Evolutionary conservation across 1,139 yeast genomes (phyloP).

Genomic region (Pichia sp.): DNA sequence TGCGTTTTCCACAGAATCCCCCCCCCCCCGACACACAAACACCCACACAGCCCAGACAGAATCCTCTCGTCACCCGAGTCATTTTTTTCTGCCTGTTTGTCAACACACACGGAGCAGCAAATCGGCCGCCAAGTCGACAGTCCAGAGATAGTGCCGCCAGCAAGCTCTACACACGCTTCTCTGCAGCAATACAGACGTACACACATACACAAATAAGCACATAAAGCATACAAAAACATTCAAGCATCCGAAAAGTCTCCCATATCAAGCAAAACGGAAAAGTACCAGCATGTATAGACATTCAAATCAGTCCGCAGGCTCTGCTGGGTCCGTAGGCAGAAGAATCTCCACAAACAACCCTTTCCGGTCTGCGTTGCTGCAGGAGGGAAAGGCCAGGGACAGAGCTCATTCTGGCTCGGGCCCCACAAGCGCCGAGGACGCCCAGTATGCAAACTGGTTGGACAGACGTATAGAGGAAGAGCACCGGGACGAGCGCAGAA

Average conservation of each 20-base stretch:
- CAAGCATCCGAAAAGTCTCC: not conserved
- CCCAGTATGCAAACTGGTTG: conserved; percentile 29
- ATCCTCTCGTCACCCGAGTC: no score
- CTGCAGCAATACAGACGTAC: no score
- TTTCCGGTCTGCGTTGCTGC: conserved; percentile 30
- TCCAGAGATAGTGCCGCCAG: no score
- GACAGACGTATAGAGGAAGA: conserved; percentile 26
- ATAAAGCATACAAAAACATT: not conserved
- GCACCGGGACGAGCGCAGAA: conserved; percentile 12
- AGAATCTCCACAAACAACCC: conserved; percentile 32
- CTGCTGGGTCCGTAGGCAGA: conserved; percentile 28
- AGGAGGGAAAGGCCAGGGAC: conserved; percentile 25
- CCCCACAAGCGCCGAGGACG: conserved; percentile 21
- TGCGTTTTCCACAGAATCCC: not conserved
- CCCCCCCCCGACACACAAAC: no score
- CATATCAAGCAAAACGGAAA: not conserved
- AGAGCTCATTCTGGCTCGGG: conserved; percentile 4
- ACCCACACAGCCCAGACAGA: no score
- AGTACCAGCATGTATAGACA: conserved; percentile 26
- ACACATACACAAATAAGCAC: not conserved
- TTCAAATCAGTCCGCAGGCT: conserved; percentile 28
- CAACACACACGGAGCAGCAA: no score
- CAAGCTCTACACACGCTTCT: no score
- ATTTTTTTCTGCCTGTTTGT: no score
- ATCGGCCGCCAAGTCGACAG: no score